Conservation (phyloP, 179 eudicot genomes). For the Gypsophila paniculata region DNA sequence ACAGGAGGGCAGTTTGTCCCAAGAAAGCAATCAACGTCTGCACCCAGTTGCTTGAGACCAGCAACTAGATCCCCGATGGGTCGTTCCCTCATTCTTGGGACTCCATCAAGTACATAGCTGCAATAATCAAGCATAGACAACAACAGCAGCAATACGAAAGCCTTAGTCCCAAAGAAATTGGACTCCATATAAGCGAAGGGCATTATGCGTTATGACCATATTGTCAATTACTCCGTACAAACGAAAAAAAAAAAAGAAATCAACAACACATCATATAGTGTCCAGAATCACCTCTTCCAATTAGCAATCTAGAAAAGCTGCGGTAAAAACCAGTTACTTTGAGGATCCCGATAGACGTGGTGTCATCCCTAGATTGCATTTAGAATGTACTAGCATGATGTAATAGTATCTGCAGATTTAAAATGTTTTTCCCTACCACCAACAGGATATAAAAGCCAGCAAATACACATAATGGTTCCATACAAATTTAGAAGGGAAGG, state of each 20-base stretch:
- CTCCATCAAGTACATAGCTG: conserved; percentile 94
- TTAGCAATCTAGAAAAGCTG: too few species aligned
- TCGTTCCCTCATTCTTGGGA: conserved; percentile 98
- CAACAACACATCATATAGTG: too few species aligned
- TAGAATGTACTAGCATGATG: neutral
- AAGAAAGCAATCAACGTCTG: conserved; percentile 85
- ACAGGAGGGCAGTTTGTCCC: conserved; percentile 98
- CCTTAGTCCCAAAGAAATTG: conserved; percentile 1
- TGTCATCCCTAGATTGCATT: too few species aligned
- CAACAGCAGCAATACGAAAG: neutral
- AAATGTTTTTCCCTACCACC: neutral
- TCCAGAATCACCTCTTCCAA: too few species aligned
- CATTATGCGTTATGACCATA: neutral
- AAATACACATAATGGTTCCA: too few species aligned
- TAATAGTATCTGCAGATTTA: neutral
- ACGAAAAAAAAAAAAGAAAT: too few species aligned
- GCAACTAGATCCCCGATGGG: conserved; percentile 93
- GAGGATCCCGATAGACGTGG: too few species aligned
- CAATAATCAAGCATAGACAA: conserved; percentile 1
- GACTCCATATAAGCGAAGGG: neutral
- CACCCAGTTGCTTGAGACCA: conserved; percentile 95
- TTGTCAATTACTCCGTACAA: too few species aligned
- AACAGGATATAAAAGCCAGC: neutral
- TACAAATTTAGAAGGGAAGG: too few species aligned
- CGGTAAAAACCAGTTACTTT: too few species aligned